Percentiles rank a stretch among this genome's conserved stretches.
Evolutionary conservation across 306 rosid genomes (phyloP).

Genomic region (Vigna mungo): DNA sequence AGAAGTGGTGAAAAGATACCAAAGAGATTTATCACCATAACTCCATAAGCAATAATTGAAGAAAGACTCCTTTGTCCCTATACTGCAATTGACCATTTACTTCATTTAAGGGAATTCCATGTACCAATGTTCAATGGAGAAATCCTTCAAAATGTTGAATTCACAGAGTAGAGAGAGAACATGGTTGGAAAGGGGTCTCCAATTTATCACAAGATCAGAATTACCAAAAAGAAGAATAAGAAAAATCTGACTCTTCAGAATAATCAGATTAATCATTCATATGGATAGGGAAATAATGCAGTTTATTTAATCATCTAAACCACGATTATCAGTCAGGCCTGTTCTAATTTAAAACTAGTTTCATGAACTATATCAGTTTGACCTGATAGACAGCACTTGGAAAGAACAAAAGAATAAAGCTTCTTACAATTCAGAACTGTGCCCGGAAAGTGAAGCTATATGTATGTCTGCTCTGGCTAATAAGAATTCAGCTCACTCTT

Average conservation of each 20-base stretch:
- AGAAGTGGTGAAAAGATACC: neutral
- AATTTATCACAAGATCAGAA: constrained; percentile 9
- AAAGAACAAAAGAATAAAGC: constrained; percentile 16
- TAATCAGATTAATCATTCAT: neutral
- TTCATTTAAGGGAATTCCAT: neutral
- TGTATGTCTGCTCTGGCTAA: constrained; percentile 7
- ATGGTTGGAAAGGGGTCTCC: neutral
- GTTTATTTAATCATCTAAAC: neutral
- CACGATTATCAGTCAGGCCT: neutral
- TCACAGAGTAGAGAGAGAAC: neutral
- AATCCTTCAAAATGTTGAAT: constrained; percentile 16
- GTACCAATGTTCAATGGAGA: constrained; percentile 1
- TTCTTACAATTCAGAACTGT: neutral
- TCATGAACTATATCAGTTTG: neutral
- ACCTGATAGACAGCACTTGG: neutral
- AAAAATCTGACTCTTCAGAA: constrained; percentile 8
- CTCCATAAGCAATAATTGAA: neutral
- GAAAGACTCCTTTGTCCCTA: constrained; percentile 6
- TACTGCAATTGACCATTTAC: neutral
- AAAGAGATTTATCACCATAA: neutral
- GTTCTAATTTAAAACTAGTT: neutral
- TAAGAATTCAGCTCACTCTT: constrained; percentile 19
- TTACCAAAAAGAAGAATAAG: constrained; percentile 2
- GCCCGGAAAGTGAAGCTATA: constrained; percentile 11
- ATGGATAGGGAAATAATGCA: neutral